Base-by-base conservation (phyloP, 2,329 filamentous ascomycete genomes). In the Diaporthe ampelina region DNA sequence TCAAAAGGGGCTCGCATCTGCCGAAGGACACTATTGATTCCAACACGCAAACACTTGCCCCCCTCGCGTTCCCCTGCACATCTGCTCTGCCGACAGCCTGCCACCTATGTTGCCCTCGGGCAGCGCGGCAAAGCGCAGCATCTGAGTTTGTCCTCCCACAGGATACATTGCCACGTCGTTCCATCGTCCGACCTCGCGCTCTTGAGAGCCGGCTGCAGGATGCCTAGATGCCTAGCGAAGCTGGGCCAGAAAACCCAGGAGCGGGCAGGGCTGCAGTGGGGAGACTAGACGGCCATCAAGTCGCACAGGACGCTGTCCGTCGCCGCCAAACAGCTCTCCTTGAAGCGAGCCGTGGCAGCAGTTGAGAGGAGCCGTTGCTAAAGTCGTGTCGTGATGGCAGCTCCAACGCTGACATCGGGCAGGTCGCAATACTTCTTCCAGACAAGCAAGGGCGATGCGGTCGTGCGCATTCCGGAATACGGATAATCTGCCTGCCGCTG, bases 21-120 rank as follows among this genome's bases (percentile, higher is more conserved):
- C 32, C 48, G 45, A 40, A 40, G 32, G 1, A 48, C 63, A 68
- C 63, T 52, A 24, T n/a, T 63, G 59, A n/a, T 52, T 52, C 48
- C 24, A 10, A n/a, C n/a, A 40, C 21, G 29, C 21, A 24, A 50
- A n/a, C 7, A 35, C 13, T n/a, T 9, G 45, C 26, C 4, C 40
- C 17, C 3, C 17, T 10, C 17, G 13, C 40, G 4, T 29, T 29
- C 29, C 29, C 29, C 29, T 29, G 29, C 29, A 29, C 29, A 29
- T 29, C 29, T 48, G 59, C 43, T 40, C 57, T 48, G 17, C 40
- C 29, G 45, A 13, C 32, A 7, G 29, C 61, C 52, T 35, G 61
- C 45, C 29, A 37, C 17, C 29, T 13, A 35, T 21, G n/a, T 32
- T 19, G 63, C 15, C 63, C n/a, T 40, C 63, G 24, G 21, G 11